phyloP scores from a whole-genome alignment of 176 grass and related monocot species.

The Triticum urartu region DNA sequence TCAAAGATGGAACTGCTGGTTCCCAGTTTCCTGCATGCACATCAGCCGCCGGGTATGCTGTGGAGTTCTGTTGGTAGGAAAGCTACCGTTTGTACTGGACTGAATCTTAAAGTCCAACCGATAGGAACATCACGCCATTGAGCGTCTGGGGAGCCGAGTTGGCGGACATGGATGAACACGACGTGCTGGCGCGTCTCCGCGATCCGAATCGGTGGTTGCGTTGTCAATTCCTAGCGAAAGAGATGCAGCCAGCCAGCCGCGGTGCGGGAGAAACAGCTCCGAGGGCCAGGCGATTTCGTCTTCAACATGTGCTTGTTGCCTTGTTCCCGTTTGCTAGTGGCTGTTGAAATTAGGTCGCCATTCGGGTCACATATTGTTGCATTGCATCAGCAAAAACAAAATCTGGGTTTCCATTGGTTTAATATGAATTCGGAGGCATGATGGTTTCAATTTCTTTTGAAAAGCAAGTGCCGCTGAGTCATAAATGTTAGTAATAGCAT shows the following conservation, averaged over 20 bases:
- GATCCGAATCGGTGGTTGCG: background rate
- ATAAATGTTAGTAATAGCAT: no score
- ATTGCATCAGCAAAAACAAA: no score
- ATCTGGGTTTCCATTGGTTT: no score
- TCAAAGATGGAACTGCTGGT: background rate
- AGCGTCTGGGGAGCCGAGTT: background rate
- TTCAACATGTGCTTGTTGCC: no score
- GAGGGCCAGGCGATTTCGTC: background rate
- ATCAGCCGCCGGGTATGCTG: background rate
- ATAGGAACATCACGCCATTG: background rate
- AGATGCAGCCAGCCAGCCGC: background rate
- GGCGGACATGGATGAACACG: background rate
- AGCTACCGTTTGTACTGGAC: background rate
- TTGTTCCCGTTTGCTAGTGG: no score
- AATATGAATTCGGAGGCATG: no score
- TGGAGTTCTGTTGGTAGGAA: background rate
- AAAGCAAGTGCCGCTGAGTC: no score
- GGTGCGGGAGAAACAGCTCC: background rate
- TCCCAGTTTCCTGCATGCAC: background rate
- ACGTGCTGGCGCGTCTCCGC: background rate
- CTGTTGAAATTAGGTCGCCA: no score
- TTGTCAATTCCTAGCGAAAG: conserved; percentile 1
- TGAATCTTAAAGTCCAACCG: background rate
- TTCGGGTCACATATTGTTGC: no score
- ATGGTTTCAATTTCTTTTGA: no score